A percentile compares a stretch with the other conserved stretches of the same genome.
These are phyloP conservation scores for Pseudogymnoascus sp. DNA, from an alignment of 2,329 filamentous ascomycete species.

Conservation along the genomic window DNA sequence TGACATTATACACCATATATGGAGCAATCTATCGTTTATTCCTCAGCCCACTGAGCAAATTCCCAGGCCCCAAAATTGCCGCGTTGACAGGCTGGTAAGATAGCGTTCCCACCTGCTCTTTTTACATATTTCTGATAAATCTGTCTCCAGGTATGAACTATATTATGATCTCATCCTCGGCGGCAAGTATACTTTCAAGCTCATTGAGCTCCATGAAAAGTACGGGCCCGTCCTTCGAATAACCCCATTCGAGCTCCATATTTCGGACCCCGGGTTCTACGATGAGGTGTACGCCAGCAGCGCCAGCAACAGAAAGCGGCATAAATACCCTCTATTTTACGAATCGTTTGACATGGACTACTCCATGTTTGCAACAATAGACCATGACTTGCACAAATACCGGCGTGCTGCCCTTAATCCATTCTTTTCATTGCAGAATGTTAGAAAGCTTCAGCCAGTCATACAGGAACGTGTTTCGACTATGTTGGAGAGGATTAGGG, in stretches of 20 bases:
- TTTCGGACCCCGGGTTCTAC: conserved; percentile 19
- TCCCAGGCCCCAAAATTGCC: conserved; percentile 22
- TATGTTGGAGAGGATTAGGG: conserved; percentile 15
- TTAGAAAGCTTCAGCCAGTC: conserved; percentile 16
- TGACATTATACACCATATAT: neutral
- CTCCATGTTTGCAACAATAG: conserved; percentile 18
- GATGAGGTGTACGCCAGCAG: conserved; percentile 19
- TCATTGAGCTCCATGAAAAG: conserved; percentile 35
- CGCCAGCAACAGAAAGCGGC: neutral
- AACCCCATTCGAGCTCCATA: conserved; percentile 35
- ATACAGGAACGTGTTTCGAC: conserved; percentile 20
- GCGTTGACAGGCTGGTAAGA: conserved; percentile 21
- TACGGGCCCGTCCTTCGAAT: conserved; percentile 35
- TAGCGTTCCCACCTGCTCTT: neutral
- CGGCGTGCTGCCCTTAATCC: conserved; percentile 17
- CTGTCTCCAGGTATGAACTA: conserved; percentile 9
- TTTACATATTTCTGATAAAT: neutral
- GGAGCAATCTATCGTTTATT: conserved; percentile 18
- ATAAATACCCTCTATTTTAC: conserved; percentile 16
- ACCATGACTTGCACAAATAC: conserved; percentile 19
- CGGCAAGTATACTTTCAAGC: conserved; percentile 37
- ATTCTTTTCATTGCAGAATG: conserved; percentile 18
- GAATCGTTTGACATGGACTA: conserved; percentile 11
- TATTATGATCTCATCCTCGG: conserved; percentile 39
- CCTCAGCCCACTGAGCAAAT: conserved; percentile 22